A percentile compares a stretch with the other conserved stretches of the same genome.
These are phyloP conservation scores for Dryas drummondii DNA, from an alignment of 306 rosid species.

Conservation along the genomic window DNA sequence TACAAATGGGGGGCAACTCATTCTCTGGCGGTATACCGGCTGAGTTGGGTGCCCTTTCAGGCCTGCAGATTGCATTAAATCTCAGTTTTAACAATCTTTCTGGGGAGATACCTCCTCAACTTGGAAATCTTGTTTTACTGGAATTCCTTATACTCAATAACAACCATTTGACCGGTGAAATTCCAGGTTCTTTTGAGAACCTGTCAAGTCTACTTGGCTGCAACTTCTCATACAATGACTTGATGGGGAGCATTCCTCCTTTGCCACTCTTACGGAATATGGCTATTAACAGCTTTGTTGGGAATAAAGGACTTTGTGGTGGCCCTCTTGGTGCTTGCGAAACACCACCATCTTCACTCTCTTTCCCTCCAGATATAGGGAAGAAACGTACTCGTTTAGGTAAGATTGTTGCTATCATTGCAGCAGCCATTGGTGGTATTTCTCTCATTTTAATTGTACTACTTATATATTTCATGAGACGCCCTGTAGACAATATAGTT, in stretches of 20 bases:
- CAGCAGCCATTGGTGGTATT: slow-evolving; percentile 70
- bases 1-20: slow-evolving; percentile 73
- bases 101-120: slow-evolving; percentile 61
- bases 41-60: slow-evolving; percentile 62
- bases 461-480: slow-evolving; percentile 61
- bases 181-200: slow-evolving; percentile 55
- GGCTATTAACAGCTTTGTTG: slow-evolving; percentile 57
- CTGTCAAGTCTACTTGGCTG: slow-evolving; percentile 71
- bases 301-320: slow-evolving; percentile 76
- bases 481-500: slow-evolving; percentile 26
- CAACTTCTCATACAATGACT: slow-evolving; percentile 76
- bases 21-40: slow-evolving; percentile 67
- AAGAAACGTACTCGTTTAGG: slow-evolving; percentile 28
- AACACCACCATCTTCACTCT: slow-evolving; percentile 36
- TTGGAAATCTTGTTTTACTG: slow-evolving; percentile 61
- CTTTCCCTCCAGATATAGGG: slow-evolving; percentile 26
- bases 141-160: slow-evolving; percentile 66
- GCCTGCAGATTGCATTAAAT: slow-evolving; percentile 80
- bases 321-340: slow-evolving; percentile 57
- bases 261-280: slow-evolving; percentile 47
- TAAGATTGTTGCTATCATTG: slow-evolving; percentile 46
- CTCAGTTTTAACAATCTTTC: slow-evolving; percentile 74
- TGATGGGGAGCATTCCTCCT: slow-evolving; percentile 65
- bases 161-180: slow-evolving; percentile 65
- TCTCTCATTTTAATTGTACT: slow-evolving; percentile 63